A percentile compares a stretch with the other conserved stretches of the same genome.
Evolutionary conservation across 768 basidiomycete genomes (phyloP).

Genomic region (Podaxis sp.): DNA sequence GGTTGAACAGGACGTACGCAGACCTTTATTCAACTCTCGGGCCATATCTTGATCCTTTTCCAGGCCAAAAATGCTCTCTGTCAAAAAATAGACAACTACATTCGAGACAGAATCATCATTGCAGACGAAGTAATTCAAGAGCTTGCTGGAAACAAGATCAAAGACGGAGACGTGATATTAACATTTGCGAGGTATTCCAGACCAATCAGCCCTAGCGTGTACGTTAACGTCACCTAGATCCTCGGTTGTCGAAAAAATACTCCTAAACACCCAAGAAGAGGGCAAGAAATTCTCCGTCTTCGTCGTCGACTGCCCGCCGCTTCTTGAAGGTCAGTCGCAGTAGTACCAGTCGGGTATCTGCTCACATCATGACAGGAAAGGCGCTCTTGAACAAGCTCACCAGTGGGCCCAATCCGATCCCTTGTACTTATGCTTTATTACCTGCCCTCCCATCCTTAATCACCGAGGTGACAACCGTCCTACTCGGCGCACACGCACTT

Average conservation of each 20-base stretch:
- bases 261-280: conserved; percentile 70
- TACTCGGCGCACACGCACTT: conserved; percentile 91
- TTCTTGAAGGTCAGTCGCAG: conserved; percentile 69
- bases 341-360: background rate
- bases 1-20: conserved; percentile 84
- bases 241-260: conserved; percentile 87
- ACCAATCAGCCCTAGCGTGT: background rate
- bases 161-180: conserved; percentile 87
- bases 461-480: conserved; percentile 75
- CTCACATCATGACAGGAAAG: conserved; percentile 54
- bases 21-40: conserved; percentile 8
- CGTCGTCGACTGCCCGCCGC: conserved; percentile 90
- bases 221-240: conserved; percentile 49
- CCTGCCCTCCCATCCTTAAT: conserved; percentile 79
- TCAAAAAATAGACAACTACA: conserved; percentile 86
- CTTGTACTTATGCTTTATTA: conserved; percentile 89
- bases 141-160: conserved; percentile 88
- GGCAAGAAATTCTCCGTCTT: conserved; percentile 86
- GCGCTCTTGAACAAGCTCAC: conserved; percentile 67
- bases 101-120: conserved; percentile 88
- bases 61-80: conserved; percentile 88
- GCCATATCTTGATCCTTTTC: background rate
- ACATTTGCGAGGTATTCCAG: conserved; percentile 80
- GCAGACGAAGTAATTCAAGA: conserved; percentile 93
- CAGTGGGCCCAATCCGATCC: conserved; percentile 53